Conservation (phyloP, 768 basidiomycete genomes). For the Trametopsis cervina region DNA sequence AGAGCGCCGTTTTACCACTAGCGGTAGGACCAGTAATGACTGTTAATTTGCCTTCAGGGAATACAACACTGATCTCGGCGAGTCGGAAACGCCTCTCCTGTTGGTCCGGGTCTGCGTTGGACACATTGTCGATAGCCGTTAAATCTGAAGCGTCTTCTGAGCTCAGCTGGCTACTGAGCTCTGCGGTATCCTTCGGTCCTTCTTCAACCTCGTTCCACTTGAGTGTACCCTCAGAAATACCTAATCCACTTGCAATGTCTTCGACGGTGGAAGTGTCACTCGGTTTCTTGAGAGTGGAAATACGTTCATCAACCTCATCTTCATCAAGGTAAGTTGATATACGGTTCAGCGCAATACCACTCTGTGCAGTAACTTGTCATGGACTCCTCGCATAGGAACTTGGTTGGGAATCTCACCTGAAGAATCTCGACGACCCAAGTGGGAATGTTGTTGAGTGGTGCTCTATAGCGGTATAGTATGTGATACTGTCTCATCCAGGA, state of each 20-base stretch:
- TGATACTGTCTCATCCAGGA: conserved; percentile 1
- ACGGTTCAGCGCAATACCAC: conserved; percentile 50
- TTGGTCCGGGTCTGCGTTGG: conserved; percentile 9
- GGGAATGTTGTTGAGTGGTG: conserved; percentile 75
- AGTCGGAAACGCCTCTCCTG: conserved; percentile 56
- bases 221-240: conserved; percentile 45
- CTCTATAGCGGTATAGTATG: conserved; percentile 26
- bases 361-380: conserved; percentile 22
- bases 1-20: conserved; percentile 74
- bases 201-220: conserved; percentile 46
- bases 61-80: conserved; percentile 54
- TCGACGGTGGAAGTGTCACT: conserved; percentile 17
- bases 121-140: conserved; percentile 18
- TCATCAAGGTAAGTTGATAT: conserved; percentile 55
- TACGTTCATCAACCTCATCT: conserved; percentile 54
- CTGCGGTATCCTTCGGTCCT: conserved; percentile 19
- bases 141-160: conserved; percentile 14
- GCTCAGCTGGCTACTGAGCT: conserved; percentile 2
- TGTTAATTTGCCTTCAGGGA: conserved; percentile 67
- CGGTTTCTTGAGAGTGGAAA: conserved; percentile 50
- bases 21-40: conserved; percentile 77
- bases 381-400: not conserved
- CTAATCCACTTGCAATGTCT: conserved; percentile 31
- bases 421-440: conserved; percentile 73
- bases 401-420: conserved; percentile 29